Evolutionary conservation across 139 green algal species (phyloP).

Genomic region (Asterochloris sp.): DNA sequence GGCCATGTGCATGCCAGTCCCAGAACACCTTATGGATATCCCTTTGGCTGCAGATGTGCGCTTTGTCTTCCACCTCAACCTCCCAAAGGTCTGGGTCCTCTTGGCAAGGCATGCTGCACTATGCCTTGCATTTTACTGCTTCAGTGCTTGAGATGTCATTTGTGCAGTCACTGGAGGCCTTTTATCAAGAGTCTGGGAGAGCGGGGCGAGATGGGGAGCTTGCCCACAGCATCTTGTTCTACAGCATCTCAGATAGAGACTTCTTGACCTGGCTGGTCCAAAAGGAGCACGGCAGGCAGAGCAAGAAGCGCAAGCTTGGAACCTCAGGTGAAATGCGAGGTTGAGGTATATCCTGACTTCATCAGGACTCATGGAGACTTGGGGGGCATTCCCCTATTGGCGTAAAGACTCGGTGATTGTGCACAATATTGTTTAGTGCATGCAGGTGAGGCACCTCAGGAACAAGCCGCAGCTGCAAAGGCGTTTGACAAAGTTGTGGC

Average conservation of each 20-base stretch:
- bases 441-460: not conserved
- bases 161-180: not conserved
- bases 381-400: not conserved
- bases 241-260: conserved; percentile 31
- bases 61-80: conserved; percentile 65
- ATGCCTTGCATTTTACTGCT: not conserved
- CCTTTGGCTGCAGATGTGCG: conserved; percentile 48
- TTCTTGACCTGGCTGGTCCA: conserved; percentile 32
- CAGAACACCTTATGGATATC: not conserved
- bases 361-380: not conserved
- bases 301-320: conserved; percentile 11
- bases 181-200: conserved; percentile 51
- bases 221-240: conserved; percentile 59
- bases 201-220: conserved; percentile 65
- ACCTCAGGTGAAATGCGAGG: not conserved
- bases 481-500: conserved; percentile 46
- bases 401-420: not conserved
- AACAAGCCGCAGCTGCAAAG: not conserved
- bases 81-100: conserved; percentile 46
- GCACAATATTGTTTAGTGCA: not conserved
- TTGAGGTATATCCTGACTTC: not conserved
- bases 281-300: conserved; percentile 19
- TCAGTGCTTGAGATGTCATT: not conserved
- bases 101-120: conserved; percentile 15
- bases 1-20: not conserved